Percentiles rank a stretch among this genome's conserved stretches.
phyloP scores from a whole-genome alignment of 495 filamentous ascomycete species.

The Penicillium cinerascens region DNA sequence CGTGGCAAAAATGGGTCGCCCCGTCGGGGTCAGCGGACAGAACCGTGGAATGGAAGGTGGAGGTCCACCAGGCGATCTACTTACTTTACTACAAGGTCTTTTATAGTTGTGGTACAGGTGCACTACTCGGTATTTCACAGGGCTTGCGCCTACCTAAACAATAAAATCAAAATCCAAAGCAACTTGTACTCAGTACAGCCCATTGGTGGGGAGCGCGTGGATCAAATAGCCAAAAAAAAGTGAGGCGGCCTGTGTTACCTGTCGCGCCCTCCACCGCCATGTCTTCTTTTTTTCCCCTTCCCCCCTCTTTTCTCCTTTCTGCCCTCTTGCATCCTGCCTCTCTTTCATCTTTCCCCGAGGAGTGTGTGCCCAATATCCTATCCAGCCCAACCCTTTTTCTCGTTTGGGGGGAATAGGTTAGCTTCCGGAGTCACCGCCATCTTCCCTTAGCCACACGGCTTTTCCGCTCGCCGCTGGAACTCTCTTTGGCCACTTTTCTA shows the following conservation, averaged over 20 bases:
- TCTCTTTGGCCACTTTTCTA: background rate
- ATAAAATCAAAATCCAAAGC: background rate
- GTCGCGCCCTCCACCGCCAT: conserved; percentile 24
- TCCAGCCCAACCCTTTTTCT: background rate
- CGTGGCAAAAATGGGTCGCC: conserved; percentile 1
- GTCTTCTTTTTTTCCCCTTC: conserved; percentile 14
- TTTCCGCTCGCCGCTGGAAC: background rate
- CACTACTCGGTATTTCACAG: background rate
- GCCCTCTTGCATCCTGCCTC: conserved; percentile 33
- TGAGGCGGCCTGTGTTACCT: conserved; percentile 33
- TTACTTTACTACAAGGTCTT: background rate
- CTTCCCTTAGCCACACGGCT: conserved; percentile 2
- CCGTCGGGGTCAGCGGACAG: conserved; percentile 24
- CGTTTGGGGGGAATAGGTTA: background rate
- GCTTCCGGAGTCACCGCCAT: background rate
- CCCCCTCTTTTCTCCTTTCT: conserved; percentile 12
- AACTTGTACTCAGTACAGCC: too few relatives aligned
- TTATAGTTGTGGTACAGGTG: background rate
- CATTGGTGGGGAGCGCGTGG: conserved; percentile 39
- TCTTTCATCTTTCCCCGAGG: conserved; percentile 17
- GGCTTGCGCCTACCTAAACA: background rate
- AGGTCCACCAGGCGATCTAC: conserved; percentile 25
- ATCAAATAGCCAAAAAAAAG: conserved; percentile 25
- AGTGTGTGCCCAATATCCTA: conserved; percentile 5
- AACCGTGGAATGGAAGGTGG: conserved; percentile 34